Conservation (phyloP, 1,139 yeast genomes). For the Casaregolazyma suthepensis region DNA sequence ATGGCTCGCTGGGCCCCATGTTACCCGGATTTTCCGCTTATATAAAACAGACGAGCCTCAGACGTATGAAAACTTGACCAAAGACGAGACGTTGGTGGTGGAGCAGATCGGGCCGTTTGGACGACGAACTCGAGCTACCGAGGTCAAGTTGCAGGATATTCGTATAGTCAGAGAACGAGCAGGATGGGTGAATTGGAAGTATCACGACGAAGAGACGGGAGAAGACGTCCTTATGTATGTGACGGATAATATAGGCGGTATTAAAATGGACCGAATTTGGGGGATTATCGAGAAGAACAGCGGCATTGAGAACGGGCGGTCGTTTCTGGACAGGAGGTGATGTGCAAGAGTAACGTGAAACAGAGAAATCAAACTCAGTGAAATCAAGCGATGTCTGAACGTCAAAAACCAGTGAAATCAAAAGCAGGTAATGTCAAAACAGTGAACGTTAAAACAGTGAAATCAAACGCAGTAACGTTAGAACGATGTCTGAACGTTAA, state of each 20-base stretch:
- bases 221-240: constrained; percentile 47
- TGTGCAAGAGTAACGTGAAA: background rate
- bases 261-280: constrained; percentile 80
- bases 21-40: constrained; percentile 62
- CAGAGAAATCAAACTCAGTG: too few species aligned
- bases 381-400: too few species aligned
- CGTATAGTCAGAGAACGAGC: constrained; percentile 36
- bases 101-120: constrained; percentile 68
- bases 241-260: constrained; percentile 71
- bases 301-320: constrained; percentile 63
- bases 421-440: too few species aligned
- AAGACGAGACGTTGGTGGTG: constrained; percentile 59
- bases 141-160: constrained; percentile 47
- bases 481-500: too few species aligned
- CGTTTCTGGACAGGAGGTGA: constrained; percentile 24
- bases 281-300: constrained; percentile 65
- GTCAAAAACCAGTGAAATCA: too few species aligned
- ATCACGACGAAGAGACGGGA: constrained; percentile 26
- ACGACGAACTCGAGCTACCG: constrained; percentile 55
- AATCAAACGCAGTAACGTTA: too few species aligned
- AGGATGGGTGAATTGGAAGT: constrained; percentile 61
- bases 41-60: constrained; percentile 58
- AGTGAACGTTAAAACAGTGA: too few species aligned
- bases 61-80: constrained; percentile 53
- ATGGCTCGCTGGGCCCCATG: constrained; percentile 60